Base-by-base conservation (phyloP, 148 eudicot species). In the Pharnaceum exiguum region DNA sequence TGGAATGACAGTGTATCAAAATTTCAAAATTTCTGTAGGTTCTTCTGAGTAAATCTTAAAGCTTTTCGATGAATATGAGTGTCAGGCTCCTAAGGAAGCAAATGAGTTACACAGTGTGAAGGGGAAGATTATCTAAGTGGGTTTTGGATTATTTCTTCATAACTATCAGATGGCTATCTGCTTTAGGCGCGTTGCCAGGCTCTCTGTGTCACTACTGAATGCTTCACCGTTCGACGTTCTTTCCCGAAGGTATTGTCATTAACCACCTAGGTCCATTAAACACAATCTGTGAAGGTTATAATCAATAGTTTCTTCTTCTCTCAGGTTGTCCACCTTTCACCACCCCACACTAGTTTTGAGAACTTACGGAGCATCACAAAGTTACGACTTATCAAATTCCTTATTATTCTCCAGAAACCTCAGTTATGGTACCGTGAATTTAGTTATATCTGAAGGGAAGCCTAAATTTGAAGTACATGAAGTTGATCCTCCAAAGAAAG, bases 401-500 rank as follows among this genome's bases (percentile, higher is more conserved):
- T 33, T 51, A 46, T 75, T 68, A 60, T 62, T 32, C 32, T 63
- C 42, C 46, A 77, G 88, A 54, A 77, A 59, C 49, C 66, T 84
- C 61, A 79, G 87, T 51, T 65, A 78, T 48, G 89, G 89, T 12
- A 63, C 84, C 1, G 81, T 91, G 25, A 81, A 75, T 63, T 68
- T 88, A 54, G 96, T 91, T 48, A 77, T 87, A 62, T 81, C 86
- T 11, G 44, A 77, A 19, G 98, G 98, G 24, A 82, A 81, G 21
- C 94, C 87, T 57, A 91, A 74, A 72, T 91, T 91, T 60, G 96
- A 87, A 69, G 79, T 77, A 6, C 82, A 68, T 33, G 84, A 85
- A 62, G 46, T 57, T 23, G 96, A 91, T 47, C 86, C 90, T 21
- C 98, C 94, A n/a, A 81, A 81, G 78, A 91, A 81, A 55, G 73